These are phyloP conservation scores for Hydnomerulius pinastri DNA, from an alignment of 768 basidiomycete genomes.

Conservation along the genomic window DNA sequence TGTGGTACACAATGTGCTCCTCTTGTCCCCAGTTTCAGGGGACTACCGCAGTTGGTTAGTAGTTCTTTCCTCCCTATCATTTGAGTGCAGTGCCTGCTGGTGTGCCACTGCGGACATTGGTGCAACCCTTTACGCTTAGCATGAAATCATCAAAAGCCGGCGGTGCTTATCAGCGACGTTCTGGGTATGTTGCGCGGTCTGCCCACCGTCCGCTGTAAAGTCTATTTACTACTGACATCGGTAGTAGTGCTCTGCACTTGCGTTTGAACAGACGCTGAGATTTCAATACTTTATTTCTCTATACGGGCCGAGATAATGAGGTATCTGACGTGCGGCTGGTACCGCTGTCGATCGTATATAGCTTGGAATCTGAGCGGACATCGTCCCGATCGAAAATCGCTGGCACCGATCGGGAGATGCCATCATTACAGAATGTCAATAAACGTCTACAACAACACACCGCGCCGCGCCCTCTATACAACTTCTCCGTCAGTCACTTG, in stretches of 20 bases:
- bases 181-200: conserved; percentile 3
- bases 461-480: too few species aligned
- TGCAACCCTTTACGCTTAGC: too few species aligned
- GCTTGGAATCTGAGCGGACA: background rate
- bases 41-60: conserved; percentile 10
- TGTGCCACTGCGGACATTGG: too few species aligned
- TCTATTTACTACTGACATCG: background rate
- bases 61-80: background rate
- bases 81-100: background rate
- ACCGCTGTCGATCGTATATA: background rate
- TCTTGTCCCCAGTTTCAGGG: conserved; percentile 7
- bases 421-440: background rate
- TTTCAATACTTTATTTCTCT: background rate
- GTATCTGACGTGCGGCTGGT: background rate
- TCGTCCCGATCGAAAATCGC: conserved; percentile 2
- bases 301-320: too few species aligned
- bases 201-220: background rate
- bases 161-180: background rate
- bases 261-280: background rate
- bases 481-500: too few species aligned
- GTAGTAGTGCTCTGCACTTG: background rate
- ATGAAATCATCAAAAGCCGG: background rate
- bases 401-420: background rate
- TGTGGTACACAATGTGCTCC: background rate
- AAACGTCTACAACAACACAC: background rate